Percentiles rank a stretch among this genome's conserved stretches.
These are phyloP conservation scores for Rachicladosporium sp. DNA, from an alignment of 2,329 filamentous ascomycete genomes.

Conservation along the genomic window DNA sequence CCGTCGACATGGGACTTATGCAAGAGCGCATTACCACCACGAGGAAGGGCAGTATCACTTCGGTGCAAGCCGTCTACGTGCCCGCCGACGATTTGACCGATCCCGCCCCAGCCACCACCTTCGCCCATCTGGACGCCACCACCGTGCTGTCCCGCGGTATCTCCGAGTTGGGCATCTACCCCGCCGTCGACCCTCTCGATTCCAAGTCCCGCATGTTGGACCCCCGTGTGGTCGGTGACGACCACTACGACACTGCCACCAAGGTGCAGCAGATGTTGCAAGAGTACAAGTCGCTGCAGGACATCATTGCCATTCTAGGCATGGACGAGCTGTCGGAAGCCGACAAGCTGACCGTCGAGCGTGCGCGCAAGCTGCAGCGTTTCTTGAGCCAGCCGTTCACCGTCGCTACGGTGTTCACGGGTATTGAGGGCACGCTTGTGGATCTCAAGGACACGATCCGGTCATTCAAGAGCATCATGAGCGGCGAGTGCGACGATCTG, in stretches of 20 bases:
- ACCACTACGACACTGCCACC: constrained; percentile 92
- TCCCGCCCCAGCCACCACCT: constrained; percentile 97
- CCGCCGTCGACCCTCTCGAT: constrained; percentile 97
- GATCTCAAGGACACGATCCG: constrained; percentile 97
- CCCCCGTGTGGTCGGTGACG: constrained; percentile 93
- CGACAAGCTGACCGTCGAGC: constrained; percentile 99
- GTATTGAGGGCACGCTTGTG: constrained; percentile 93
- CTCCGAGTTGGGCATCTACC: constrained; percentile 99
- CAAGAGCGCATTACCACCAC: constrained; percentile 99
- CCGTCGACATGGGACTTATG: constrained; percentile 98
- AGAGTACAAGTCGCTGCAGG: constrained; percentile 99
- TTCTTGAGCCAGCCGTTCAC: constrained; percentile 99
- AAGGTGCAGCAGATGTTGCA: constrained; percentile 98
- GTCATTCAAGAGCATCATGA: constrained; percentile 95
- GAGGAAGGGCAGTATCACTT: constrained; percentile 98
- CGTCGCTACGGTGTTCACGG: constrained; percentile 72
- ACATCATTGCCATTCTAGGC: constrained; percentile 97
- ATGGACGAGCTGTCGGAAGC: constrained; percentile 99
- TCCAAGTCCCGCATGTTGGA: constrained; percentile 99
- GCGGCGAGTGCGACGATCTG: constrained; percentile 87
- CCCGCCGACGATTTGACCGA: constrained; percentile 99
- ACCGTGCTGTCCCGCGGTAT: constrained; percentile 99
- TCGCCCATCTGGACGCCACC: constrained; percentile 99
- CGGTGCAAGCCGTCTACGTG: constrained; percentile 99
- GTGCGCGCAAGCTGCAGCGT: constrained; percentile 99